Conservation (phyloP, 208 protist genomes). For the Porcisia deanei region DNA sequence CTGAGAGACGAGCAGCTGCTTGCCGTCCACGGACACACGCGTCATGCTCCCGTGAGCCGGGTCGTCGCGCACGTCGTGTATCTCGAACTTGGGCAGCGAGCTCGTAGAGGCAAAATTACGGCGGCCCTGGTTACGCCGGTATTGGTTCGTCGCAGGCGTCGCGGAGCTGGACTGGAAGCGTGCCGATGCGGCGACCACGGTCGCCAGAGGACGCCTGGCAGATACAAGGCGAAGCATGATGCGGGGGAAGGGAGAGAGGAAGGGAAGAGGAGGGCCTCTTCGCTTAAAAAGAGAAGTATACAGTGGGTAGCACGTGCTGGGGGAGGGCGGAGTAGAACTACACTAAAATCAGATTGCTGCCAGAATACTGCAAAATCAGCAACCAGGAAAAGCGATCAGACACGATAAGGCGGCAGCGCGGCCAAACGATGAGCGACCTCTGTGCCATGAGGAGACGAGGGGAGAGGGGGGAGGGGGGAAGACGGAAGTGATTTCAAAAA, state of each 20-base stretch:
- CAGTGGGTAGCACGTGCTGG: background rate
- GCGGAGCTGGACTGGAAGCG: constrained; percentile 23
- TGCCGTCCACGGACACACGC: constrained; percentile 74
- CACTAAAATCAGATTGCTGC: background rate
- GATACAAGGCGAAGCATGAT: constrained; percentile 49
- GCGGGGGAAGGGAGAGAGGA: constrained; percentile 1
- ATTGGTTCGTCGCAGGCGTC: background rate
- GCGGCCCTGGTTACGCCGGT: constrained; percentile 4
- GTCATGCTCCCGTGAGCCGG: constrained; percentile 75
- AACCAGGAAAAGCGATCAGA: constrained; percentile 1
- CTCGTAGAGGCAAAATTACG: constrained; percentile 19
- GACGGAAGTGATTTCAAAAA: background rate
- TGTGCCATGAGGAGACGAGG: no score
- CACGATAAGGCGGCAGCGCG: background rate
- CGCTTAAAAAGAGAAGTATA: background rate
- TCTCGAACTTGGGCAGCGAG: constrained; percentile 80
- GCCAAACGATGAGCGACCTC: background rate
- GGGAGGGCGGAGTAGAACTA: background rate
- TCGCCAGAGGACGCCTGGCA: constrained; percentile 5
- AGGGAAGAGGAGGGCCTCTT: background rate
- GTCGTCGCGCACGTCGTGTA: constrained; percentile 84
- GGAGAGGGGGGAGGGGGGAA: background rate
- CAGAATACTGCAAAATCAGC: background rate
- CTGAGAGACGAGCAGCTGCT: constrained; percentile 79
- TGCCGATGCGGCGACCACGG: constrained; percentile 8